Percentiles rank a stretch among this genome's conserved stretches.
phyloP scores from a whole-genome alignment of 805 yeast genomes.

The Clavispora asparagi region DNA sequence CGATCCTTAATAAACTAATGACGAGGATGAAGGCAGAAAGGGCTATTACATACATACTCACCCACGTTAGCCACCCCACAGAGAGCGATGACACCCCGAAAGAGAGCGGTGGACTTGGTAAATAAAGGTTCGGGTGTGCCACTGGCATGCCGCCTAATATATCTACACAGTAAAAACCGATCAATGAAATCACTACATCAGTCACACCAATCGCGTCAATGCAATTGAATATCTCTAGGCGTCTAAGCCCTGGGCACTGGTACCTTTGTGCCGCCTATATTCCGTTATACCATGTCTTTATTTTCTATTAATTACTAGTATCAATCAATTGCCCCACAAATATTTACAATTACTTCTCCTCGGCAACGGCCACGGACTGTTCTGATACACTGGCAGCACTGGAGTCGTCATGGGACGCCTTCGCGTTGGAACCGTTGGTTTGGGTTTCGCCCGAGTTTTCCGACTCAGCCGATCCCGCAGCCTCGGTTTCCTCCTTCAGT shows the following conservation, averaged over 20 bases:
- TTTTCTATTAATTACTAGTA: too few species aligned
- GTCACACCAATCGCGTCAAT: too few species aligned
- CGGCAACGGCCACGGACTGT: not conserved
- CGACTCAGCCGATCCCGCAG: not conserved
- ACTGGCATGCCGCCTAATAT: too few species aligned
- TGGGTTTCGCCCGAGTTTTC: not conserved
- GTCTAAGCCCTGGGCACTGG: too few species aligned
- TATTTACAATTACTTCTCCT: not conserved
- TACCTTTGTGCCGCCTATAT: too few species aligned
- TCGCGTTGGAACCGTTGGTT: not conserved
- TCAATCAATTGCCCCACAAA: too few species aligned
- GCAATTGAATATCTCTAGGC: too few species aligned
- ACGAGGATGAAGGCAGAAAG: constrained; percentile 5
- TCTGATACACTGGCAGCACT: not conserved
- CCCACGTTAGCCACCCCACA: constrained; percentile 2
- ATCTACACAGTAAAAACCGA: too few species aligned
- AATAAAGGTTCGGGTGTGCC: too few species aligned
- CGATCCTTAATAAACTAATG: constrained; percentile 7
- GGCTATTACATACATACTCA: constrained; percentile 10
- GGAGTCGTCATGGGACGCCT: not conserved
- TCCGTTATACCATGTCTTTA: too few species aligned
- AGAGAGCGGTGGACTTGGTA: too few species aligned
- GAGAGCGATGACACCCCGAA: not conserved
- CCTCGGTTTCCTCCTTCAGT: not conserved
- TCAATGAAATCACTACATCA: too few species aligned